Evolutionary conservation across 1,284 basidiomycete species (phyloP).

Genomic region (Boletus austroedulis): DNA sequence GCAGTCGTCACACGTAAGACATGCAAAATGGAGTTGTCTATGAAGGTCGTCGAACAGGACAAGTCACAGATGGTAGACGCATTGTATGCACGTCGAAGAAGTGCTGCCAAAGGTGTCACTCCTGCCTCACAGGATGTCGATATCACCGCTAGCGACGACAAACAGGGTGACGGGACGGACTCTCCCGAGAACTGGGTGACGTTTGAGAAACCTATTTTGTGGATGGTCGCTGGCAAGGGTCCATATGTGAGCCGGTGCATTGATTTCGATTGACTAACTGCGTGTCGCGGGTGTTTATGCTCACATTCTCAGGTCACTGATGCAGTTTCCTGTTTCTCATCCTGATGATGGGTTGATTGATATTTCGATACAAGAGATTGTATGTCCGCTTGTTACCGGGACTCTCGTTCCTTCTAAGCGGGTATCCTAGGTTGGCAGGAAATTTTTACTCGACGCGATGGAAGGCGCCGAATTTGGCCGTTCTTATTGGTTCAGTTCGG

Average conservation of each 20-base stretch:
- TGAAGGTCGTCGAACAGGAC: constrained; percentile 70
- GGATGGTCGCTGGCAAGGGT: constrained; percentile 69
- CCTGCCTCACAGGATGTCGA: constrained; percentile 12
- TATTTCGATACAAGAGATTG: constrained; percentile 66
- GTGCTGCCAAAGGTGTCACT: constrained; percentile 32
- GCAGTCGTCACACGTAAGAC: constrained; percentile 63
- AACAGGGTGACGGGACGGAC: constrained; percentile 28
- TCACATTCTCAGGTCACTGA: constrained; percentile 55
- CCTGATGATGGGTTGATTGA: constrained; percentile 83
- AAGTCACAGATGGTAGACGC: constrained; percentile 67
- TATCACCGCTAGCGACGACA: constrained; percentile 20
- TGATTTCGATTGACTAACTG: not conserved
- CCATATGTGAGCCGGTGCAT: constrained; percentile 65
- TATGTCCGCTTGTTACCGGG: constrained; percentile 32
- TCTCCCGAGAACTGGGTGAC: constrained; percentile 59
- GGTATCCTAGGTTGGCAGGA: constrained; percentile 38
- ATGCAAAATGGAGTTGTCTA: constrained; percentile 69
- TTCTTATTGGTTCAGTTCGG: constrained; percentile 64
- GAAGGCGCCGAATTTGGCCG: constrained; percentile 68
- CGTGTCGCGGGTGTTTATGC: not conserved
- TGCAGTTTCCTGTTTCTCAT: constrained; percentile 83
- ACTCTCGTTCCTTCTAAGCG: constrained; percentile 33
- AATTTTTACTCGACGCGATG: constrained; percentile 57
- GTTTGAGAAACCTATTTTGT: constrained; percentile 69
- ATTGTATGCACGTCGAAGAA: constrained; percentile 37